Evolutionary conservation across 2,329 filamentous ascomycete species (phyloP), one percentile per base, ranked within the genome.

Genomic region (Colletotrichum caudatum): DNA sequence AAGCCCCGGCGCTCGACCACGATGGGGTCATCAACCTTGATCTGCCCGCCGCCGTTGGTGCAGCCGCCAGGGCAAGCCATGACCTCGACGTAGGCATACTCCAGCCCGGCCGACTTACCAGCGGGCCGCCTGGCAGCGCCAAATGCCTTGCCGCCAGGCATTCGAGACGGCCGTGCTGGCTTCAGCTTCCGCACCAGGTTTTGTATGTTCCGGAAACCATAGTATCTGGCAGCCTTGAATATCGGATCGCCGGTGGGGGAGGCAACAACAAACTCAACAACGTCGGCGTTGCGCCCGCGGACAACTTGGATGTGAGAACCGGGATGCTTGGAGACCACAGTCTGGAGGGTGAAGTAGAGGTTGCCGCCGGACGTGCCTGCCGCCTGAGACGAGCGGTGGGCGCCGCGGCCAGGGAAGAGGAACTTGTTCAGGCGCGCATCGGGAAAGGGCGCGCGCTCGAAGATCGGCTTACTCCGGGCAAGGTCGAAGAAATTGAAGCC

Each of bases 21-120:
- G 16, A 90, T 83, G 8, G 93, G 89, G 79, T 98, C 96, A 64
- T 94, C 93, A 35, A 94, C 89, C 78, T 97, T 97, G 79, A 99
- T 91, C 84, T 99, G 96, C 0, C 96, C 96, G 48, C 96, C 96
- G 2, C 96, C 96, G 77, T 99, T 99, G 66, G 96, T 99, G 83
- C 96, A 99, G 3, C 96, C 96, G n/a, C 96, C 96, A 0, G 96
- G 96, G 81, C 96, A 99, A 18, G 96, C 96, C 96, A 99, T 99
- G 70, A 99, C 96, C 82, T 99, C 96, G 37, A 98, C 93, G 81
- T 97, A 98, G n/a, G 92, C 88, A 80, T 95, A 95, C 46, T 97
- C 94, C 8, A 88, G 81, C 6, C 83, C 81, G 23, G 81, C 79
- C 23, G 84, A 77, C 76, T 88, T 88, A 8, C 83, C 88, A 20